These are phyloP conservation scores for Teratosphaeria viscida DNA, from an alignment of 2,329 filamentous ascomycete genomes.

Conservation along the genomic window DNA sequence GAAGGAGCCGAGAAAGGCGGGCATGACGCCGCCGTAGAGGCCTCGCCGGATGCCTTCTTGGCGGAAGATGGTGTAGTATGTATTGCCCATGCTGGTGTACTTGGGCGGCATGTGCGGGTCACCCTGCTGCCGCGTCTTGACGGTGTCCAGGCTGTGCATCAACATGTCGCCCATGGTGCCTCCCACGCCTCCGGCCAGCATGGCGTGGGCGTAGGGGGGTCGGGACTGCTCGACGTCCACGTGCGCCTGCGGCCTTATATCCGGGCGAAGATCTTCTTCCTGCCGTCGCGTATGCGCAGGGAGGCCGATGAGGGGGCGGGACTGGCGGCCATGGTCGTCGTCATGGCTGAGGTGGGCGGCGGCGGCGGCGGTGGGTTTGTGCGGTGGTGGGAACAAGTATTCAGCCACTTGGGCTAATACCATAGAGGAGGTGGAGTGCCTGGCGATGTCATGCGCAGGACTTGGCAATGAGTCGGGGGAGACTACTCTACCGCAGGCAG, in stretches of 20 bases:
- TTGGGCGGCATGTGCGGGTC: conserved; percentile 87
- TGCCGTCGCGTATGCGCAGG: conserved; percentile 17
- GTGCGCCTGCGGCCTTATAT: conserved; percentile 23
- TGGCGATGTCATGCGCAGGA: conserved; percentile 14
- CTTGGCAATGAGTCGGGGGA: background rate
- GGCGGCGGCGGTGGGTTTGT: conserved; percentile 10
- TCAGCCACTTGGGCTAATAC: conserved; percentile 41
- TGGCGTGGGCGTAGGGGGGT: conserved; percentile 48
- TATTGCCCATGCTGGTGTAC: conserved; percentile 81
- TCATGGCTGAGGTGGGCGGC: conserved; percentile 19
- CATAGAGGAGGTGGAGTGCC: conserved; percentile 27
- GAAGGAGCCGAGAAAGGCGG: conserved; percentile 84
- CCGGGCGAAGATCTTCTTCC: conserved; percentile 25
- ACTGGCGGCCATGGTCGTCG: conserved; percentile 27
- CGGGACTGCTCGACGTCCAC: conserved; percentile 29
- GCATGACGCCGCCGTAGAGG: conserved; percentile 85
- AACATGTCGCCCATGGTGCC: conserved; percentile 91
- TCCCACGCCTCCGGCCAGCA: conserved; percentile 88
- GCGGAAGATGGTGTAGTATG: conserved; percentile 84
- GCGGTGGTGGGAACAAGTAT: conserved; percentile 29
- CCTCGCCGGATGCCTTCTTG: conserved; percentile 83
- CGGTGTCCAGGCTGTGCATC: conserved; percentile 98
- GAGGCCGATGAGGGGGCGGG: background rate
- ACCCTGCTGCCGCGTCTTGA: conserved; percentile 95
- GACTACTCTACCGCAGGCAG: background rate